Conservation (phyloP, 1,284 basidiomycete genomes). For the Microbotryum saponariae region DNA sequence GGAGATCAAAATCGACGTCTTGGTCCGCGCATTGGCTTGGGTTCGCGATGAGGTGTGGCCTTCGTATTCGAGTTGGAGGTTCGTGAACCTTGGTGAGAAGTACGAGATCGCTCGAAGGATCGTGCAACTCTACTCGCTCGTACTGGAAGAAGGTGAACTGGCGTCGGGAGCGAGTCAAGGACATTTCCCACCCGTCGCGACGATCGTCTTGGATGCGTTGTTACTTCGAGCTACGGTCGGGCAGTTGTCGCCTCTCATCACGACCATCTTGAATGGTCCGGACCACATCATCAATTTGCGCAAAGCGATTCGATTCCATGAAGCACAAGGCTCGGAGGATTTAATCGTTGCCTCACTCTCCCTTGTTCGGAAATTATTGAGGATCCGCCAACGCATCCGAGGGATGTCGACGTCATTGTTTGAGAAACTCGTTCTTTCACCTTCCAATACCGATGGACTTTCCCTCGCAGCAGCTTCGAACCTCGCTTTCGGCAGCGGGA, state of each 20-base stretch:
- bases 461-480: neutral
- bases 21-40: conserved; percentile 65
- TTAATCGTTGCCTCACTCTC: conserved; percentile 59
- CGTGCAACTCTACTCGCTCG: conserved; percentile 56
- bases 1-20: conserved; percentile 69
- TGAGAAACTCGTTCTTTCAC: conserved; percentile 49
- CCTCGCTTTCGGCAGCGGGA: neutral
- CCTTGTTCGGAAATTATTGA: conserved; percentile 56
- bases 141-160: conserved; percentile 58
- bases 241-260: conserved; percentile 65
- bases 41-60: conserved; percentile 78
- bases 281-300: conserved; percentile 56
- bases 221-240: conserved; percentile 60
- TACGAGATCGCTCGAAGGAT: conserved; percentile 69
- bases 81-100: conserved; percentile 62
- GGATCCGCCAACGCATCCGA: conserved; percentile 51
- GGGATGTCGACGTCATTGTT: conserved; percentile 53
- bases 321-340: conserved; percentile 59
- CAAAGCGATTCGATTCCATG: conserved; percentile 56
- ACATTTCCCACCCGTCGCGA: conserved; percentile 52
- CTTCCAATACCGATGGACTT: conserved; percentile 3
- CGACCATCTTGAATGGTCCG: conserved; percentile 56
- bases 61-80: conserved; percentile 73
- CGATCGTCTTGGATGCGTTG: conserved; percentile 57
- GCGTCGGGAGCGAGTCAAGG: conserved; percentile 39